Evolutionary conservation across 495 filamentous ascomycete genomes (phyloP), one percentile per base, ranked within the genome.

Genomic region (Penicillium cinerascens): DNA sequence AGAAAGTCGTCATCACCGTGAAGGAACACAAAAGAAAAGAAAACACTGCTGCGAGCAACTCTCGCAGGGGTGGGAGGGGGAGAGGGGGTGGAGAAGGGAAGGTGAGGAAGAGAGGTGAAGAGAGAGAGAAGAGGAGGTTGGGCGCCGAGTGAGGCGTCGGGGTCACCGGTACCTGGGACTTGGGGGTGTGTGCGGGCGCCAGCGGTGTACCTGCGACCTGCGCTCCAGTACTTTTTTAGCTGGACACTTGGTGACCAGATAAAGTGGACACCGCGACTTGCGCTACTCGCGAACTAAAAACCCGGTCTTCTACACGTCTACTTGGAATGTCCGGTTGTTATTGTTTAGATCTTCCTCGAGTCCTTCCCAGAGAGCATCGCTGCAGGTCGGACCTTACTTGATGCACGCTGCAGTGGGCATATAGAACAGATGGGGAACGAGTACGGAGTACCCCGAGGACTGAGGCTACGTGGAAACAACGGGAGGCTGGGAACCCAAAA

Each of bases 321-420:
- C 23, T 25, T 33, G 42, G 23, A 54, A 46, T 35, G 40, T 9
- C 18, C 16, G 33, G 3, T 11, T 46, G 27, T 50, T 33, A 17
- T 60, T 64, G 58, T 64, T 64, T 64, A 58, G 58, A 64, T 64
- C 48, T 54, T 56, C 58, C 25, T 56, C 46, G 45, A 64, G 54
- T 61, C 51, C 47, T 64, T 46, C 55, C 61, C 45, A 39, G 45
- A 36, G 23, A 2, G 48, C 42, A 18, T 27, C 29, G 18, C 51
- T 53, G 51, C 51, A 58, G 41, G 36, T 33, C 36, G 60, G 56
- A 49, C 61, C 61, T 64, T 64, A 52, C 61, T 61, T 64, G 45
- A 57, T 51, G 61, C 61, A 59, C 43, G 44, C 50, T 55, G 59
- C 56, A 46, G 17, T 29, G 18, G 37, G 40, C 48, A 42, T 40